Conservation (phyloP, 371 early-diverging fungal species). For the Globomyces sp. region DNA sequence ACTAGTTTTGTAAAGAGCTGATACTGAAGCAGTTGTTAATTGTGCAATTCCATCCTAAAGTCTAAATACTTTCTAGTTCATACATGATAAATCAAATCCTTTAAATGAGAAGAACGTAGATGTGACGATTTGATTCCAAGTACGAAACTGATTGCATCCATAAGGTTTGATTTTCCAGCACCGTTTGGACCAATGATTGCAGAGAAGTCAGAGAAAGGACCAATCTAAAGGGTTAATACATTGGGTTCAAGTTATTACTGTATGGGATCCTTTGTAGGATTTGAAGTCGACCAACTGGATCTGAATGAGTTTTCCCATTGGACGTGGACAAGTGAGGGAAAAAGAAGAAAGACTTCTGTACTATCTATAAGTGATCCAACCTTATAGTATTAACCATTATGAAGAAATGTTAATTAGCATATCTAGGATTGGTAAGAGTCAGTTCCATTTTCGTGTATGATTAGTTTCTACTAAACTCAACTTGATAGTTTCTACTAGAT, state of each 20-base stretch:
- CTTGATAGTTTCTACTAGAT: neutral
- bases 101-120: slow-evolving; percentile 81
- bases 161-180: slow-evolving; percentile 97
- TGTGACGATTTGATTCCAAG: slow-evolving; percentile 88
- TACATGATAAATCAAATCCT: slow-evolving; percentile 85
- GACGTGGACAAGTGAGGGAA: neutral
- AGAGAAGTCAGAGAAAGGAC: slow-evolving; percentile 95
- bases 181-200: slow-evolving; percentile 99
- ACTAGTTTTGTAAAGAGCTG: slow-evolving; percentile 15
- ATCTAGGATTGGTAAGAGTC: neutral
- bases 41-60: neutral
- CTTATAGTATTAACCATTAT: neutral
- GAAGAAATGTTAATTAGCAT: neutral
- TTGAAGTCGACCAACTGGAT: slow-evolving; percentile 99
- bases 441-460: neutral
- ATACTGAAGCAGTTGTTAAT: neutral
- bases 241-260: slow-evolving; percentile 41
- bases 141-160: slow-evolving; percentile 99
- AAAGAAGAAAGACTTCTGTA: neutral
- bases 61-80: neutral
- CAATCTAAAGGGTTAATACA: slow-evolving; percentile 59
- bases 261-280: slow-evolving; percentile 83
- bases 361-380: neutral
- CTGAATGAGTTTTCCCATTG: slow-evolving; percentile 64
- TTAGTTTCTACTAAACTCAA: neutral